These are phyloP conservation scores for Noccaea bulbosa DNA, from an alignment of 345 rosid genomes.

Conservation along the genomic window DNA sequence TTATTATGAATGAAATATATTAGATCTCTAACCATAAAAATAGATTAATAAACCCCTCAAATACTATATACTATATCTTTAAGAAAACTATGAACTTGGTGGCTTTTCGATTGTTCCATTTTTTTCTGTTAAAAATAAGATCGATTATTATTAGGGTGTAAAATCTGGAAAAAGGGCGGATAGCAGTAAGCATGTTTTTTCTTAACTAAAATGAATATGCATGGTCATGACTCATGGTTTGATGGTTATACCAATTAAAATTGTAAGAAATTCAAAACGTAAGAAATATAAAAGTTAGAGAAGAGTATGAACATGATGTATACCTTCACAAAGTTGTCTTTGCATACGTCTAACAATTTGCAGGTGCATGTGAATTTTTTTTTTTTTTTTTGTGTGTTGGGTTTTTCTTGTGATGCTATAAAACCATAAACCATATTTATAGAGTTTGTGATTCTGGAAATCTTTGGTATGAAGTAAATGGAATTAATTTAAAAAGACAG, in stretches of 20 bases:
- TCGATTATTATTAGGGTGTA: too few relatives aligned
- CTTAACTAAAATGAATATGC: neutral
- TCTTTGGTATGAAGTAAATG: neutral
- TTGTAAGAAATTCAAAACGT: neutral
- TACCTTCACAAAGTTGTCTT: constrained; percentile 21
- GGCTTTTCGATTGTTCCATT: too few relatives aligned
- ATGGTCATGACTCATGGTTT: neutral
- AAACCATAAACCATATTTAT: neutral
- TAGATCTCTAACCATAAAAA: neutral
- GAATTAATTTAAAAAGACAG: neutral
- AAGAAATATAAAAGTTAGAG: neutral
- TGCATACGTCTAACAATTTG: neutral
- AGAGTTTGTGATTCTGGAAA: neutral
- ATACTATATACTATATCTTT: neutral
- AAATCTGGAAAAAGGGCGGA: too few relatives aligned
- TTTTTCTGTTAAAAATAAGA: too few relatives aligned
- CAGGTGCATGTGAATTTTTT: neutral
- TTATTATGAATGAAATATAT: neutral
- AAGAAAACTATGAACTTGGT: neutral
- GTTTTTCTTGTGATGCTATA: neutral
- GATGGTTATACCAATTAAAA: neutral
- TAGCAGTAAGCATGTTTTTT: too few relatives aligned
- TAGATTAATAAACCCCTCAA: neutral
- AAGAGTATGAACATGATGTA: neutral
- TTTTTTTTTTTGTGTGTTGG: neutral